These are phyloP conservation scores for Platanthera zijinensis DNA, from an alignment of 106 monocot species.

Conservation along the genomic window DNA sequence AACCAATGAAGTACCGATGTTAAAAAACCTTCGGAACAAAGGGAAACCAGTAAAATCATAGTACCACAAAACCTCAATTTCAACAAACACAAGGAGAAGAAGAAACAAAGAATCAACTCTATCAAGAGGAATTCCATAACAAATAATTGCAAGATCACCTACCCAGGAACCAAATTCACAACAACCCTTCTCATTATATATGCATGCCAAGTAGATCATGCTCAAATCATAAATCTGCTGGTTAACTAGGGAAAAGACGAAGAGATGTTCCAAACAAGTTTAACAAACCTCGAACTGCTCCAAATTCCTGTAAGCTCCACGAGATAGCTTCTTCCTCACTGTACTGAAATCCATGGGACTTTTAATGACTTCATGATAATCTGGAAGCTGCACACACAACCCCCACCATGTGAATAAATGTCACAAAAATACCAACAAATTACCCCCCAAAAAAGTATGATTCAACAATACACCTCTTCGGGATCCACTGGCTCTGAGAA, in stretches of 20 bases:
- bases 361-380: conserved; percentile 68
- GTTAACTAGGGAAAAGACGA: neutral
- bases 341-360: conserved; percentile 75
- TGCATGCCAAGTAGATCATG: neutral
- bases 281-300: conserved; percentile 67
- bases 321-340: conserved; percentile 45
- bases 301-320: conserved; percentile 41
- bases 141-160: neutral
- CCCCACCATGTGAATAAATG: conserved; percentile 4
- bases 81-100: neutral
- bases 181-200: neutral
- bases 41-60: neutral
- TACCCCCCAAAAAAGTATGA: neutral
- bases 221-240: neutral
- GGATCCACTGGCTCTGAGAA: conserved; percentile 89
- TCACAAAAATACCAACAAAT: neutral
- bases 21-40: neutral
- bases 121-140: neutral
- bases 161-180: neutral
- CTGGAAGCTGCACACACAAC: conserved; percentile 44
- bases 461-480: conserved; percentile 45
- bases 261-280: neutral
- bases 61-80: neutral
- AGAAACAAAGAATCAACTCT: neutral
- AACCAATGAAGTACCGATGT: too few species aligned